Evolutionary conservation across 441 rosid genomes (phyloP).

Genomic region (Rhodomyrtus psidioides): DNA sequence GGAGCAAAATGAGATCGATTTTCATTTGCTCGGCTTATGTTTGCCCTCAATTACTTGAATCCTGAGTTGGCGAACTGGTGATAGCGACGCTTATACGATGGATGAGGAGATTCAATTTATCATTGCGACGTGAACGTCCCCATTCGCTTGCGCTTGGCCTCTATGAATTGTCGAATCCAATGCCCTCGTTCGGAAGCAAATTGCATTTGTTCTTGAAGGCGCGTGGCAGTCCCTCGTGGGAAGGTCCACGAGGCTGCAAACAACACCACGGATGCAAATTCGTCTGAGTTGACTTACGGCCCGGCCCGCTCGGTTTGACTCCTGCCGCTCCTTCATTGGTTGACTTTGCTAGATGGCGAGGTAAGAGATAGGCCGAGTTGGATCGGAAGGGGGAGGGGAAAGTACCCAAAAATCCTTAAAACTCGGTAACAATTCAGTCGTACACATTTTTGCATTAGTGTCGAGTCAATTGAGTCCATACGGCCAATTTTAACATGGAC

Average conservation of each 20-base stretch:
- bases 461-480: too few relatives aligned
- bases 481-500: too few relatives aligned
- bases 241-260: not conserved
- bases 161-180: not conserved
- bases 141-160: not conserved
- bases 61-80: not conserved
- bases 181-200: not conserved
- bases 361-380: not conserved
- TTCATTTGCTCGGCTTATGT: not conserved
- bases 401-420: too few relatives aligned
- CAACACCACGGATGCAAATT: not conserved
- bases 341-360: not conserved
- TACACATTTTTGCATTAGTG: too few relatives aligned
- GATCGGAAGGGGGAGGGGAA: not conserved
- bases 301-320: not conserved
- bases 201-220: not conserved
- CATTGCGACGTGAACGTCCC: not conserved
- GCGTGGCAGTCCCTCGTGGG: not conserved
- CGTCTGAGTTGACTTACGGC: not conserved
- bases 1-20: not conserved
- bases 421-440: too few relatives aligned
- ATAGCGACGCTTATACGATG: not conserved
- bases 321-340: not conserved
- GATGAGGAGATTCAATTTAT: not conserved
- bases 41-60: not conserved